Evolutionary conservation across 495 filamentous ascomycete species (phyloP).

Genomic region (Thermochaetoides thermophila): DNA sequence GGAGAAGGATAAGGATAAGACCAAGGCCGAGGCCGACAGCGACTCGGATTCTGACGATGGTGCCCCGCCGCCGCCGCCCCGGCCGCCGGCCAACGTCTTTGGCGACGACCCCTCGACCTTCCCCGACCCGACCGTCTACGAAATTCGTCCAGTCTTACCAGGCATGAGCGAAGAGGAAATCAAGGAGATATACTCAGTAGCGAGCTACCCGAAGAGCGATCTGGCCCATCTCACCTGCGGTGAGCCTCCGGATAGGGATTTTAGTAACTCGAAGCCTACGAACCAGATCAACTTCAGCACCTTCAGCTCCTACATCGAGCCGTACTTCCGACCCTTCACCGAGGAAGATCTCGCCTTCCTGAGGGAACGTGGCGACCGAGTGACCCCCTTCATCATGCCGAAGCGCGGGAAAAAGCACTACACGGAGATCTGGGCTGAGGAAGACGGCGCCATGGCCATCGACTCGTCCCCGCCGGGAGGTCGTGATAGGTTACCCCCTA

Average conservation of each 20-base stretch:
- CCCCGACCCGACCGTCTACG: slow-evolving; percentile 86
- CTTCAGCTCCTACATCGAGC: slow-evolving; percentile 76
- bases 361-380: slow-evolving; percentile 74
- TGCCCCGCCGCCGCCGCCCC: slow-evolving; percentile 58
- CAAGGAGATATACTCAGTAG: slow-evolving; percentile 74
- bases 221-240: slow-evolving; percentile 75
- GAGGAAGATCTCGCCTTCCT: slow-evolving; percentile 95
- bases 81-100: slow-evolving; percentile 65
- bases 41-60: slow-evolving; percentile 59
- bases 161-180: slow-evolving; percentile 71
- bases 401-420: slow-evolving; percentile 74
- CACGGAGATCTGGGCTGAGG: slow-evolving; percentile 80
- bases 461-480: slow-evolving; percentile 40
- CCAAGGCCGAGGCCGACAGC: slow-evolving; percentile 31
- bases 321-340: slow-evolving; percentile 75
- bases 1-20: slow-evolving; percentile 32
- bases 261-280: slow-evolving; percentile 80
- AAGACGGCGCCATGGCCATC: slow-evolving; percentile 63
- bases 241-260: slow-evolving; percentile 81
- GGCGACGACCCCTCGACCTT: slow-evolving; percentile 84
- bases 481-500: slow-evolving; percentile 53
- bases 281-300: slow-evolving; percentile 87
- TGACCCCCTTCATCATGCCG: slow-evolving; percentile 71
- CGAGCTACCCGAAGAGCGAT: slow-evolving; percentile 64
- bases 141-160: slow-evolving; percentile 59